Conservation (phyloP, 352 stramenopile genomes). For the Phytophthora pinifolia region DNA sequence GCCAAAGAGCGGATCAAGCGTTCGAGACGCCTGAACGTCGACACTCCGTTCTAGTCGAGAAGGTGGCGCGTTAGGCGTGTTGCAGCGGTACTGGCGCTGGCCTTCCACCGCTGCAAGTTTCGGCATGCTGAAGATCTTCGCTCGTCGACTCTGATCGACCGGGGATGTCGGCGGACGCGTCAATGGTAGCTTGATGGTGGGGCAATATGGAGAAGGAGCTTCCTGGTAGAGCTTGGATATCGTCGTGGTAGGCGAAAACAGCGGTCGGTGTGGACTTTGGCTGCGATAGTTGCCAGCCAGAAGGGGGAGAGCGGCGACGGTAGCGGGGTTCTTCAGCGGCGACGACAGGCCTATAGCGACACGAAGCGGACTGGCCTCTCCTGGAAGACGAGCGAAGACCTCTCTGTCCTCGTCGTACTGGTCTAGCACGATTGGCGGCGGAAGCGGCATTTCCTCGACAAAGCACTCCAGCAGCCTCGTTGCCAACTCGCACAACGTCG, state of each 20-base stretch:
- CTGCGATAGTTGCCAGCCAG: conserved; percentile 19
- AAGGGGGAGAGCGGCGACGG: conserved; percentile 35
- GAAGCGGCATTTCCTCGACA: conserved; percentile 54
- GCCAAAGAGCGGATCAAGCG: conserved; percentile 29
- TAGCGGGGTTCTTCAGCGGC: conserved; percentile 10
- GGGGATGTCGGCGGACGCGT: conserved; percentile 45
- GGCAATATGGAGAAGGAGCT: conserved; percentile 51
- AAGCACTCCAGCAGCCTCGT: conserved; percentile 47
- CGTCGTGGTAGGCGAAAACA: conserved; percentile 56
- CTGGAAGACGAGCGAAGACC: not conserved
- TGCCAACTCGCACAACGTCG: conserved; percentile 41
- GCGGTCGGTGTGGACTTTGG: conserved; percentile 23
- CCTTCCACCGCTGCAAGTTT: conserved; percentile 58
- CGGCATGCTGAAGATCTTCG: conserved; percentile 63
- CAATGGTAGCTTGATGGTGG: conserved; percentile 42
- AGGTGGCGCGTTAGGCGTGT: conserved; percentile 48
- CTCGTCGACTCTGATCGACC: conserved; percentile 42
- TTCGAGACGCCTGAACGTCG: conserved; percentile 1
- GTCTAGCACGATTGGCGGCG: conserved; percentile 49
- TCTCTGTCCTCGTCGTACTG: conserved; percentile 8
- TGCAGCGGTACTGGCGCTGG: conserved; percentile 44
- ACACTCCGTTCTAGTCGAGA: conserved; percentile 14
- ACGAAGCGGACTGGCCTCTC: conserved; percentile 2
- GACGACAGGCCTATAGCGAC: conserved; percentile 3
- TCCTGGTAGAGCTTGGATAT: conserved; percentile 60